Base-by-base conservation (phyloP, 1,139 yeast species). In the Protomyces gravidus region DNA sequence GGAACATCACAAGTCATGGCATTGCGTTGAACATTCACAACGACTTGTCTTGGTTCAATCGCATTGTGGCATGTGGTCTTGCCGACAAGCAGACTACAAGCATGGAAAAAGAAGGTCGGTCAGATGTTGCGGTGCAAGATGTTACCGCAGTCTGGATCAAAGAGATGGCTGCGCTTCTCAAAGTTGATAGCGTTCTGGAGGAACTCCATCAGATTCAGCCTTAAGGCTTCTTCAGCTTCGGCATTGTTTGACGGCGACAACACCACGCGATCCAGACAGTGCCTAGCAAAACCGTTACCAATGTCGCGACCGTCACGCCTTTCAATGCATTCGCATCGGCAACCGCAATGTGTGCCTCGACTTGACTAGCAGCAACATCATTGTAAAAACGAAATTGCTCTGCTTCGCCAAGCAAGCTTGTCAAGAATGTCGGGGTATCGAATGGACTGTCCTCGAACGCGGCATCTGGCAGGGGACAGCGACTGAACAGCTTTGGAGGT, bases 1-100 rank as follows among this genome's bases (percentile, higher is more conserved):
- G 96, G 62, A 84, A 88, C 15, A 79, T 94, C 45, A 88, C 97
- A 0, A 83, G 94, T 0, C 96, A 89, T 72, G 98, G 99, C 0
- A 77, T 90, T 13, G 89, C 94, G 0, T 78, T 94, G 51, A 94
- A 94, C 68, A 84, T 88, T 1, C 67, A 69, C 40, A 90, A 96
- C 0, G 89, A 89, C 65, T 76, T 89, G 59, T 77, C 80, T 49
- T 87, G 79, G 72, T 79, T 90, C 68, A 85, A 88, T 64, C 73
- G 77, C 26, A 75, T 87, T 65, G 84, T 82, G 11, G 89, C 95
- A 78, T 94, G 98, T 73, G 98, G 98, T 0, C 75, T 90, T 47
- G 82, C 86, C 0, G 81, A 80, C 9, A 80, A 80, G 32, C 65
- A 67, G 23, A 83, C 85, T 47, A 84, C 87, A 0, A 78, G 82